phyloP scores from a whole-genome alignment of 2,329 filamentous ascomycete species.

The Aureobasidium uvarum region DNA sequence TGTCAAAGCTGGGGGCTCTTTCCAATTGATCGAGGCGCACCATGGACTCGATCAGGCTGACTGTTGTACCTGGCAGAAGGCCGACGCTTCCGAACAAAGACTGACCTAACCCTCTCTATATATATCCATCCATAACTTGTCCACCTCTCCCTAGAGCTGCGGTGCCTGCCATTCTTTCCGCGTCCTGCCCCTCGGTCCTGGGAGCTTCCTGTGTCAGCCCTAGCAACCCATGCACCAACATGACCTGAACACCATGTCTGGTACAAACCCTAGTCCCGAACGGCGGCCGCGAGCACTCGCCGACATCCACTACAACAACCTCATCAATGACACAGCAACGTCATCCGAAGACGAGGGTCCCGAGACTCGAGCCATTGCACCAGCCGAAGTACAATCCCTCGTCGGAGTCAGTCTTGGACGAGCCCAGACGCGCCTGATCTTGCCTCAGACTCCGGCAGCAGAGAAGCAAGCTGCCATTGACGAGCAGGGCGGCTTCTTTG shows the following conservation, averaged over 20 bases:
- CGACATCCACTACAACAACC: conserved; percentile 44
- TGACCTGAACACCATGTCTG: conserved; percentile 5
- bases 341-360: conserved; percentile 47
- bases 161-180: not conserved
- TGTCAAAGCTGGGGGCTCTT: conserved; percentile 4
- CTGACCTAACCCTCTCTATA: not conserved
- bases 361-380: conserved; percentile 33
- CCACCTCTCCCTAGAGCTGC: not conserved
- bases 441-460: conserved; percentile 56
- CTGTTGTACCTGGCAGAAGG: not conserved
- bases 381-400: conserved; percentile 46
- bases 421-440: conserved; percentile 56
- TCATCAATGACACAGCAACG: conserved; percentile 41
- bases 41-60: conserved; percentile 12
- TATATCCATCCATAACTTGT: not conserved
- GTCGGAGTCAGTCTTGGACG: conserved; percentile 60
- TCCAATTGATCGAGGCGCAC: conserved; percentile 2
- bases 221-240: conserved; percentile 7
- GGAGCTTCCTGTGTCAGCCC: not conserved
- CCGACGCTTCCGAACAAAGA: not conserved
- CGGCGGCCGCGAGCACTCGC: conserved; percentile 41
- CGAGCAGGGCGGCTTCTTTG: conserved; percentile 50
- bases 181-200: not conserved
- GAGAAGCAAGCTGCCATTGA: conserved; percentile 60
- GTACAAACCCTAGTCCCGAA: not conserved